phyloP scores from a whole-genome alignment of 495 filamentous ascomycete species.

The Penicillium chermesinum region DNA sequence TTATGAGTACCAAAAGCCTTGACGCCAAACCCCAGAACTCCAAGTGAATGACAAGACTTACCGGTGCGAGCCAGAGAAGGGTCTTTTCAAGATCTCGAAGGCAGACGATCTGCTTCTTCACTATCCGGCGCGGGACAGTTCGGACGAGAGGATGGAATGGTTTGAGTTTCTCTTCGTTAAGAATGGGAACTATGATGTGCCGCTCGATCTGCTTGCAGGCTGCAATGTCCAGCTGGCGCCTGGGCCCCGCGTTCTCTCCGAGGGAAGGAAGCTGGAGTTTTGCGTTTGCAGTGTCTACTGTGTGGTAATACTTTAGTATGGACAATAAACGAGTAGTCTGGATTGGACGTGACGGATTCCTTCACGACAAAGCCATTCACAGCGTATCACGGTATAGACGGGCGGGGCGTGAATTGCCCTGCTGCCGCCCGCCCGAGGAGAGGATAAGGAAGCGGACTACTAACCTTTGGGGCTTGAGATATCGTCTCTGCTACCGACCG shows the following conservation, averaged over 20 bases:
- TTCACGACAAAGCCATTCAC: too few species aligned
- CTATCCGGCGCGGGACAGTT: slow-evolving; percentile 70
- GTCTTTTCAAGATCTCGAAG: slow-evolving; percentile 88
- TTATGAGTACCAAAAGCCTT: slow-evolving; percentile 3
- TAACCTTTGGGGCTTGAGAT: slow-evolving; percentile 6
- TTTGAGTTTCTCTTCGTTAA: slow-evolving; percentile 53
- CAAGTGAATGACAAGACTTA: slow-evolving; percentile 53
- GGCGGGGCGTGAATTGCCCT: too few species aligned
- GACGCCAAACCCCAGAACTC: neutral
- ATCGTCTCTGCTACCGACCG: slow-evolving; percentile 36
- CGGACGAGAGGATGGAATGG: slow-evolving; percentile 73
- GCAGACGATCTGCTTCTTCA: slow-evolving; percentile 73
- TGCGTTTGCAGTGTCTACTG: neutral
- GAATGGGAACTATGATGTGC: slow-evolving; percentile 52
- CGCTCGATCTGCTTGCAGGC: slow-evolving; percentile 54
- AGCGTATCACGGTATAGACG: too few species aligned
- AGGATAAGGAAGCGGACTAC: too few species aligned
- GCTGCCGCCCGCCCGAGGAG: too few species aligned
- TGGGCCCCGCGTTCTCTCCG: slow-evolving; percentile 18
- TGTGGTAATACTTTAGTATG: too few species aligned
- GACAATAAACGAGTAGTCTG: too few species aligned
- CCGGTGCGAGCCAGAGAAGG: slow-evolving; percentile 76
- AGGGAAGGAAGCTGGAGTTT: slow-evolving; percentile 26
- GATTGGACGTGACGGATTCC: too few species aligned
- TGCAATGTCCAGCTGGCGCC: slow-evolving; percentile 42